Evolutionary conservation across 169 alveolate species (phyloP), one percentile per base, ranked within the genome.

Genomic region (Plasmodium falciparum): DNA sequence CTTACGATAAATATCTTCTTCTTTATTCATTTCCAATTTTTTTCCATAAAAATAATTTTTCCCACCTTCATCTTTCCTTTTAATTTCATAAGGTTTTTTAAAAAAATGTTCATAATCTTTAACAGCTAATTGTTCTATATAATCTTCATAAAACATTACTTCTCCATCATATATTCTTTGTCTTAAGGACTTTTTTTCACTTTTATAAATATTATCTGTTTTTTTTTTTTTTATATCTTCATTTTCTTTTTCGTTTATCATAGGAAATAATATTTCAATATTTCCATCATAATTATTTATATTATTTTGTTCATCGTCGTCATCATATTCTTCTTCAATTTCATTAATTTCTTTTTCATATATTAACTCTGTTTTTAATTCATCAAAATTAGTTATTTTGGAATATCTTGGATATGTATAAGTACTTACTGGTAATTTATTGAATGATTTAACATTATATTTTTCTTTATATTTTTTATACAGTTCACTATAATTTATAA

Each of bases 141-240:
- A 74, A 63, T 88, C 89, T 33, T 88, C 89, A 66, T 74, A 88
- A 69, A 83, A 83, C 67, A 83, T 83, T 20, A 91, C 93, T 93
- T 93, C 96, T 15, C 96, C 96, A 63, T 90, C 93, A 49, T 88
- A 88, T 49, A 93, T 62, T 17, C 93, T 88, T 73, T 91, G 69
- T 17, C 96, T 45, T 33, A 93, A 88, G 11, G 80, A 47, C 70
- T 93, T 93, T 61, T 88, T 88, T 39, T 74, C 43, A 26, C 54
- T 50, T 59, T 9, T 71, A 24, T 15, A 13, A n/a, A 50, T 4
- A 3, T 11, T 22, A 4, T 49, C 33, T 22, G 6, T 24, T 12
- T 20, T 15, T 54, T 24, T 45, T 45, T 17, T 20, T 11, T 20
- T 58, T 3, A 20, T 39, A 17, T 76, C 29, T 1, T 43, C 15